Evolutionary conservation across 495 filamentous ascomycete genomes (phyloP), one percentile per base, ranked within the genome.

Genomic region (Penicillium macrosclerotiorum): DNA sequence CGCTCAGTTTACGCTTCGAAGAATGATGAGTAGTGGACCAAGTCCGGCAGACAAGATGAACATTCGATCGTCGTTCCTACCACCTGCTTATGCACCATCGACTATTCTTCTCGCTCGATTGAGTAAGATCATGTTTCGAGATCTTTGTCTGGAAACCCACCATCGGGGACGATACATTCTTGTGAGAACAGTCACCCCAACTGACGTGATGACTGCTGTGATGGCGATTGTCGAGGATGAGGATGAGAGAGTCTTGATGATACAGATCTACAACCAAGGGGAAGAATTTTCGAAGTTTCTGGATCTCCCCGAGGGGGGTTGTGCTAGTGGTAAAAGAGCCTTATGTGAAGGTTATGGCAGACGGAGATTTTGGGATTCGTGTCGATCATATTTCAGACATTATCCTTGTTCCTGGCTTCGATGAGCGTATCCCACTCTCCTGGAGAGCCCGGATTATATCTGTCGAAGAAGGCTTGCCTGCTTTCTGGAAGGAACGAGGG

Each of bases 321-420:
- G 57, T 76, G 2, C 42, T 72, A 1, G 39, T 75, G 12, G 45
- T 81, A 47, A 81, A 80, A 52, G 78, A 81, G 45, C 77, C 78
- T 3, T 81, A 74, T 51, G 58, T 74, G 36, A 75, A 74, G 39
- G 27, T 54, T 0, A 69, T 55, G 38, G 51, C 49, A 2, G 51
- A 71, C 40, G 71, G 70, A 3, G 35, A 49, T 2, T 73, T 67
- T 53, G 63, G 55, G 3, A 45, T 81, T 12, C 65, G 76, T 8
- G 74, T 80, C 8, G 78, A 81, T 41, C 78, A 83, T 65, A 52
- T 73, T 12, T 73, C 67, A 8, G 75, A 80, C 45, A 40, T 79
- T 16, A 51, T 60, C 3, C 54, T 63, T 40, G 26, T 76, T 11
- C 46, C 62, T 11, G 45, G 46, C 2, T 47, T 51, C 23, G 65